Percentiles rank a stretch among this genome's conserved stretches.
phyloP scores from a whole-genome alignment of 306 rosid species.

The Geum urbanum region DNA sequence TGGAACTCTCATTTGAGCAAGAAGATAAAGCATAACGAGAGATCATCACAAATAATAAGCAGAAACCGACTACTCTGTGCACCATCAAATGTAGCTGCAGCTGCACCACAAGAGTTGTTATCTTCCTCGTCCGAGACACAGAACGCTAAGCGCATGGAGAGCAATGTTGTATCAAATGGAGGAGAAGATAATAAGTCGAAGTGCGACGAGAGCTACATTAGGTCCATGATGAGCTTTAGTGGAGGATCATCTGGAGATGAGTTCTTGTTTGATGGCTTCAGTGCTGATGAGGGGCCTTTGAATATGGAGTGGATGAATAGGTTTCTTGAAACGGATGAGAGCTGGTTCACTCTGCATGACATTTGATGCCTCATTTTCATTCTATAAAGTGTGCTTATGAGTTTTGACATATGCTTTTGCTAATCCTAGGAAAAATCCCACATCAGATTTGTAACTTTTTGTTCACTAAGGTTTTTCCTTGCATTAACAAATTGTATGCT shows the following conservation, averaged over 20 bases:
- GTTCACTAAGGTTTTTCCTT: slow-evolving; percentile 9
- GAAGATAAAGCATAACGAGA: slow-evolving; percentile 29
- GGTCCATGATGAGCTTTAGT: slow-evolving; percentile 14
- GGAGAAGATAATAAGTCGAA: slow-evolving; percentile 13
- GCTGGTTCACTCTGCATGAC: slow-evolving; percentile 30
- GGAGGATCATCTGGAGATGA: slow-evolving; percentile 10
- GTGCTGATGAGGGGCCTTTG: slow-evolving; percentile 22
- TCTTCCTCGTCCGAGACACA: neutral
- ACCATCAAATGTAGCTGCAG: neutral
- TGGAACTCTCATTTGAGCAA: slow-evolving; percentile 48
- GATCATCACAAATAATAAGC: neutral
- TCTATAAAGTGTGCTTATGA: neutral
- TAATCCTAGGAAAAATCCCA: slow-evolving; percentile 18
- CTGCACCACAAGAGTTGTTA: slow-evolving; percentile 8
- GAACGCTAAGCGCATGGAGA: neutral
- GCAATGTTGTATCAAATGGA: neutral
- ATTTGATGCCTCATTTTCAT: neutral
- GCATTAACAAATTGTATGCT: slow-evolving; percentile 15
- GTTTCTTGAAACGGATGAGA: slow-evolving; percentile 41
- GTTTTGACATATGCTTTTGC: neutral
- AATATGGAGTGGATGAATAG: slow-evolving; percentile 35
- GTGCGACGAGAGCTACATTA: neutral
- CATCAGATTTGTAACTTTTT: neutral
- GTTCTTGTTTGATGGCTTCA: neutral
- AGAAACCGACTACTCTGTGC: slow-evolving; percentile 7